Evolutionary conservation across 352 stramenopile species (phyloP), one percentile per base, ranked within the genome.

Genomic region (Aphanomyces cochlioides): DNA sequence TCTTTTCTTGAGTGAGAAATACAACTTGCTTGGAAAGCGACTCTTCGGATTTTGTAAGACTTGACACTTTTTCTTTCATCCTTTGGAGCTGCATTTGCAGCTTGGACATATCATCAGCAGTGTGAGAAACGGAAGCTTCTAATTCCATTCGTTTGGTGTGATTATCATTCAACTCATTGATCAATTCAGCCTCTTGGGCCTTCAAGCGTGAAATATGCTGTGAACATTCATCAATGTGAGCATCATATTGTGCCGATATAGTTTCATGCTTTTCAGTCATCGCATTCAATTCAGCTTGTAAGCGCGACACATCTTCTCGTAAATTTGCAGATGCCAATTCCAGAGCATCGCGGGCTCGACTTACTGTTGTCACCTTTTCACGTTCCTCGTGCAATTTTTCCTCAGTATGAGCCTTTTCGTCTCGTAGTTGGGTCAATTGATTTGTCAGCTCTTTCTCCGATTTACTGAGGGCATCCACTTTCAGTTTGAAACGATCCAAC

Each of bases 61-160:
- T 37, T 39, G 53, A 43, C 43, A 70, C 64, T 56, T 70, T 70
- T 3, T 70, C 64, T 34, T 70, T 70, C 40, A 70, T 63, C 54
- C 53, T 47, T 15, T 61, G 34, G 17, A 70, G 47, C 10, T 63
- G 64, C 47, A 19, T 39, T 36, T 70, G 53, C 5, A 70, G 37
- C 12, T 10, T 39, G 8, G 19, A 7, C 13, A 61, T 54, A 13
- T 70, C 19, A 41, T 70, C 34, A 7, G 56, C 47, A 19, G 39
- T 39, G 19, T 61, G 21, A 5, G 28, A 28, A 28, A 70, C 4
- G 4, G 64, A 12, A 19, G 64, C 34, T 38, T 70, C 53, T n/a
- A 45, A 54, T 34, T 61, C 47, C 36, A 17, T 15, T n/a, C 36
- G 21, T 43, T 19, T 63, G 40, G 64, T 36, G 7, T 43, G 43